phyloP scores from a whole-genome alignment of 257 asterid genomes.

The Henckelia pumila region DNA sequence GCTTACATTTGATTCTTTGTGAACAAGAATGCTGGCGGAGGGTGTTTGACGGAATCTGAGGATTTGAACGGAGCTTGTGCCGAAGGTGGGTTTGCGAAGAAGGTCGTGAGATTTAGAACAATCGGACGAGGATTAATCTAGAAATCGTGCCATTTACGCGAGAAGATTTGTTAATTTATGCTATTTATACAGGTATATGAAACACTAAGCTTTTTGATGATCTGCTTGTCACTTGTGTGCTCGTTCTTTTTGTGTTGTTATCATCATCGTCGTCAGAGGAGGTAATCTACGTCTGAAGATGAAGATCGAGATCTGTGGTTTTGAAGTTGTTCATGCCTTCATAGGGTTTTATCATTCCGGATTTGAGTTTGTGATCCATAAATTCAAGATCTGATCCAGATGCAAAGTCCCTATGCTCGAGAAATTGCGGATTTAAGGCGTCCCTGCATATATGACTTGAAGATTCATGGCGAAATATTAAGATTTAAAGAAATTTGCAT shows the following conservation, averaged over 20 bases:
- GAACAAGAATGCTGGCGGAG: slow-evolving; percentile 20
- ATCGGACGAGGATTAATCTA: slow-evolving; percentile 29
- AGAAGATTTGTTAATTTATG: slow-evolving; percentile 29
- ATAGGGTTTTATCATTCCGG: slow-evolving; percentile 33
- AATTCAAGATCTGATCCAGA: slow-evolving; percentile 39
- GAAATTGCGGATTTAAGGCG: not conserved
- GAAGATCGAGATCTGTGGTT: slow-evolving; percentile 42
- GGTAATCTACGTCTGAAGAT: slow-evolving; percentile 25
- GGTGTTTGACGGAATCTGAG: slow-evolving; percentile 10
- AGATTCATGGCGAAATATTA: slow-evolving; percentile 16
- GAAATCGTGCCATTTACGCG: slow-evolving; percentile 21
- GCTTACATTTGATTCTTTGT: slow-evolving; percentile 15
- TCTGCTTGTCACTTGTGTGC: slow-evolving; percentile 37
- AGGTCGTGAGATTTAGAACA: slow-evolving; percentile 28
- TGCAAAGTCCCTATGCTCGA: not conserved
- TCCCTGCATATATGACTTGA: not conserved
- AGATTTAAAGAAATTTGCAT: slow-evolving; percentile 25
- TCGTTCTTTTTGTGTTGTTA: slow-evolving; percentile 34
- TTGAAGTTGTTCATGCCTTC: slow-evolving; percentile 10
- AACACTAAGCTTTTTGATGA: slow-evolving; percentile 46
- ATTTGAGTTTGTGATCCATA: slow-evolving; percentile 30
- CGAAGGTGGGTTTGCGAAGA: not conserved
- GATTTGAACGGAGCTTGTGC: slow-evolving; percentile 14
- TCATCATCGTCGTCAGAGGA: slow-evolving; percentile 27
- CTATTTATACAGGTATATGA: slow-evolving; percentile 43